These are phyloP conservation scores for Termitomyces sp. DNA, from an alignment of 768 basidiomycete species.

Conservation along the genomic window DNA sequence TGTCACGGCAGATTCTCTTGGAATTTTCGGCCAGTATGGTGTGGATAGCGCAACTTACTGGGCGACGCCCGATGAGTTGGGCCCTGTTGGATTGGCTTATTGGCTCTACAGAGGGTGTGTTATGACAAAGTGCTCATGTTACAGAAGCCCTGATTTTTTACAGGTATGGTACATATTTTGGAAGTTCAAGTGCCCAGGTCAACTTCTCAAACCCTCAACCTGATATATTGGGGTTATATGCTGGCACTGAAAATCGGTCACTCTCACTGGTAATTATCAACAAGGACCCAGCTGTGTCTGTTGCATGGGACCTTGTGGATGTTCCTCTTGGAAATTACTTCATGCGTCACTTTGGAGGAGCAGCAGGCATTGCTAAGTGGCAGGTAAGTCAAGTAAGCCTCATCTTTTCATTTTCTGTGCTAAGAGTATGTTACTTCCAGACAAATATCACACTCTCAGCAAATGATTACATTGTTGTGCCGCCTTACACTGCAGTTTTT, in stretches of 20 bases:
- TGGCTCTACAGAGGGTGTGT: slow-evolving; percentile 53
- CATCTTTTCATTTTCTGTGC: neutral
- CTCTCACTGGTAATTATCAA: slow-evolving; percentile 46
- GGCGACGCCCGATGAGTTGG: slow-evolving; percentile 41
- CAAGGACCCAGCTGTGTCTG: slow-evolving; percentile 40
- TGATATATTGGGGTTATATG: slow-evolving; percentile 43
- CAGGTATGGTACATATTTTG: slow-evolving; percentile 46
- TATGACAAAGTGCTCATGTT: neutral
- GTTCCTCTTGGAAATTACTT: slow-evolving; percentile 48
- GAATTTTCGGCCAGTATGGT: slow-evolving; percentile 47
- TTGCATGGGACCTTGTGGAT: slow-evolving; percentile 37
- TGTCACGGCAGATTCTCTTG: slow-evolving; percentile 46
- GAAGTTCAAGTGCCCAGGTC: slow-evolving; percentile 39
- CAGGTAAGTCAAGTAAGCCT: slow-evolving; percentile 32
- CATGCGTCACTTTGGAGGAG: slow-evolving; percentile 53
- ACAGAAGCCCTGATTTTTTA: neutral
- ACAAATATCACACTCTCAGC: slow-evolving; percentile 28
- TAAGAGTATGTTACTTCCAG: slow-evolving; percentile 9
- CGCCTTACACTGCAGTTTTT: slow-evolving; percentile 27
- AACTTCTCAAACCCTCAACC: slow-evolving; percentile 37
- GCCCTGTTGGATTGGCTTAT: slow-evolving; percentile 49
- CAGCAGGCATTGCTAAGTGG: slow-evolving; percentile 50
- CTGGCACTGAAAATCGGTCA: slow-evolving; percentile 35
- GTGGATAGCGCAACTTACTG: slow-evolving; percentile 53
- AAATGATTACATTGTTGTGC: slow-evolving; percentile 29